Base-by-base conservation (phyloP, 805 yeast species). In the Ascoidea tarda region DNA sequence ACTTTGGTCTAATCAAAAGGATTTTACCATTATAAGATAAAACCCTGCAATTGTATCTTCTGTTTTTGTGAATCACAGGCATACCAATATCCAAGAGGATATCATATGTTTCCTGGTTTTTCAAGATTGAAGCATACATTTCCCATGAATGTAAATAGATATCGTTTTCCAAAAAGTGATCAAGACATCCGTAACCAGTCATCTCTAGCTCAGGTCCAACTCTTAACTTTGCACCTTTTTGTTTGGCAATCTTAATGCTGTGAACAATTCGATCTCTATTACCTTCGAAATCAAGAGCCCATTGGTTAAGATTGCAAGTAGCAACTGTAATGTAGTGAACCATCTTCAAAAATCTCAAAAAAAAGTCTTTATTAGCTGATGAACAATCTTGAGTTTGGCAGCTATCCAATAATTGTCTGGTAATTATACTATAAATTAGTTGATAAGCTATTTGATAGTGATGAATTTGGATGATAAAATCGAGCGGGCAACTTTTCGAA, bases 281-380 rank as follows among this genome's bases (percentile, higher is more conserved):
- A 5, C 99, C 99, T 66, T 91, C 98, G 66, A 88, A 93, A 66
- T 93, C 99, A 52, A 93, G 73, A 0, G 99, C 96, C 99, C 99
- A 93, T 76, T 93, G 99, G 70, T 93, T 93, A 58, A 93, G 74
- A 61, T 90, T 88, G 68, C 98, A 91, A 1, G 98, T 90, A 1
- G 98, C 90, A 45, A 91, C 71, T 0, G 97, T 91, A 49, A 90
- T 81, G 53, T 84, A 75, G 52, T 87, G 93, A 0, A 95, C 90
- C 96, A 90, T 90, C 12, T 46, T 47, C 28, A 21, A 21, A 21
- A 21, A 21, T 21, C 28, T 21, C 28, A 21, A 21, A 21, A 21
- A 21, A 21, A 21, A 21, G 28, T 21, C 28, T 21, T 21, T 21
- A 21, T 21, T 21, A 21, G 28, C 28, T 21, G 2, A 21, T 21